These are phyloP conservation scores for Emericellopsis terricola DNA, from an alignment of 495 filamentous ascomycete genomes.

Conservation along the genomic window DNA sequence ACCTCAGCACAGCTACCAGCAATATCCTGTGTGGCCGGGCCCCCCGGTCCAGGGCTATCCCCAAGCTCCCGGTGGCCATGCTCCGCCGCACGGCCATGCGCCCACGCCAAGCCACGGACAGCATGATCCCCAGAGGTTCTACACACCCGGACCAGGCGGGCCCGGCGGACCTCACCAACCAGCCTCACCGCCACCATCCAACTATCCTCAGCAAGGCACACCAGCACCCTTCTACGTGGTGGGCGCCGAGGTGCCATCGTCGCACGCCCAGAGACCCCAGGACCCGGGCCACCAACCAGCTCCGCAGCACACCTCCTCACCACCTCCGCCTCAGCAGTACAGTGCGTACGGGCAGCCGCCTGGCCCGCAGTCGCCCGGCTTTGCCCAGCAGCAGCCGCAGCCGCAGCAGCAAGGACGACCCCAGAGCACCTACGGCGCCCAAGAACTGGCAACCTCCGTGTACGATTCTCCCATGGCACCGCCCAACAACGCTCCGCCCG, in stretches of 20 bases:
- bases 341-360: slow-evolving; percentile 22
- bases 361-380: slow-evolving; percentile 18
- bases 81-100: slow-evolving; percentile 27
- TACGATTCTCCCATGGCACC: slow-evolving; percentile 65
- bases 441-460: slow-evolving; percentile 68
- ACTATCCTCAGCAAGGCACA: slow-evolving; percentile 3
- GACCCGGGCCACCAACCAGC: slow-evolving; percentile 27
- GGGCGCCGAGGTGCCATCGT: slow-evolving; percentile 23
- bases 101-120: too few species aligned
- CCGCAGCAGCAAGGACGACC: slow-evolving; percentile 32
- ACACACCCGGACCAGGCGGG: slow-evolving; percentile 37
- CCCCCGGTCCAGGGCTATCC: slow-evolving; percentile 39
- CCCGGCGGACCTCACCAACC: slow-evolving; percentile 10
- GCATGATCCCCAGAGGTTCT: slow-evolving; percentile 51
- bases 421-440: slow-evolving; percentile 56
- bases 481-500: slow-evolving; percentile 15
- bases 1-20: slow-evolving; percentile 42
- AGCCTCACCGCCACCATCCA: slow-evolving; percentile 27
- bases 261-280: slow-evolving; percentile 11
- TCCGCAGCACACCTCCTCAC: slow-evolving; percentile 26
- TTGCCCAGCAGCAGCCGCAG: slow-evolving; percentile 24
- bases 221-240: slow-evolving; percentile 16
- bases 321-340: slow-evolving; percentile 18
- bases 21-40: slow-evolving; percentile 47
- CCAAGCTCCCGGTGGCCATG: slow-evolving; percentile 13